These are phyloP conservation scores for Trichoderma parareesei DNA, from an alignment of 495 filamentous ascomycete genomes.

Conservation along the genomic window DNA sequence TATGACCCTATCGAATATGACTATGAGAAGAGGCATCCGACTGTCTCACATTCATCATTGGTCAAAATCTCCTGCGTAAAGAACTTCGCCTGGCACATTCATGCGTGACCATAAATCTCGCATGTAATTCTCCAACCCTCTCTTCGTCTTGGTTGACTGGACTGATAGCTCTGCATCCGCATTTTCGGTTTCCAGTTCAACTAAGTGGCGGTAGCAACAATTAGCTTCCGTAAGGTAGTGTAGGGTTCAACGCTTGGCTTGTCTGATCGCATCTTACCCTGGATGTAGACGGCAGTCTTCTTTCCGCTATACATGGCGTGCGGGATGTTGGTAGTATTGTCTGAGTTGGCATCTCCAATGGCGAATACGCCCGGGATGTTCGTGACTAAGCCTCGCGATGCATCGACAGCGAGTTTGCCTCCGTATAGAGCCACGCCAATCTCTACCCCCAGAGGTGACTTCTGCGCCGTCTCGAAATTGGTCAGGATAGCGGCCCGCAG, in stretches of 20 bases:
- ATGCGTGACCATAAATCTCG: constrained; percentile 14
- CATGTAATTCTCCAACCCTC: not conserved
- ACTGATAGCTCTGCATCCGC: not conserved
- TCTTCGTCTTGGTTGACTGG: not conserved
- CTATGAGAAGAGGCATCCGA: too few species aligned
- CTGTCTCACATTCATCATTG: not conserved
- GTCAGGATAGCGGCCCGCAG: constrained; percentile 25
- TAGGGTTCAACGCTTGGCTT: not conserved
- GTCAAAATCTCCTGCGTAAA: constrained; percentile 20
- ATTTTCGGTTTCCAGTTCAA: not conserved
- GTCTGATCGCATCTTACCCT: constrained; percentile 33
- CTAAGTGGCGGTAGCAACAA: not conserved
- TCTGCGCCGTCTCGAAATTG: constrained; percentile 21
- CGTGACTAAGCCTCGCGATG: constrained; percentile 23
- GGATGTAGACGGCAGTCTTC: constrained; percentile 45
- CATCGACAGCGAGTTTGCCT: constrained; percentile 38
- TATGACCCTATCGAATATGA: too few species aligned
- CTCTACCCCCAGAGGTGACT: constrained; percentile 24
- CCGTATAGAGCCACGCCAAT: constrained; percentile 36
- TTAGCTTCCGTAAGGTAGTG: constrained; percentile 5
- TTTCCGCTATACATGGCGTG: constrained; percentile 53
- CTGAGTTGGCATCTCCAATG: constrained; percentile 38
- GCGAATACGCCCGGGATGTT: constrained; percentile 21
- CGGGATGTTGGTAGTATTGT: constrained; percentile 50
- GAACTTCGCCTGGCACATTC: constrained; percentile 16